A percentile compares a stretch with the other conserved stretches of the same genome.
phyloP scores from a whole-genome alignment of 768 basidiomycete genomes.

The Paxillus ammoniavirescens region DNA sequence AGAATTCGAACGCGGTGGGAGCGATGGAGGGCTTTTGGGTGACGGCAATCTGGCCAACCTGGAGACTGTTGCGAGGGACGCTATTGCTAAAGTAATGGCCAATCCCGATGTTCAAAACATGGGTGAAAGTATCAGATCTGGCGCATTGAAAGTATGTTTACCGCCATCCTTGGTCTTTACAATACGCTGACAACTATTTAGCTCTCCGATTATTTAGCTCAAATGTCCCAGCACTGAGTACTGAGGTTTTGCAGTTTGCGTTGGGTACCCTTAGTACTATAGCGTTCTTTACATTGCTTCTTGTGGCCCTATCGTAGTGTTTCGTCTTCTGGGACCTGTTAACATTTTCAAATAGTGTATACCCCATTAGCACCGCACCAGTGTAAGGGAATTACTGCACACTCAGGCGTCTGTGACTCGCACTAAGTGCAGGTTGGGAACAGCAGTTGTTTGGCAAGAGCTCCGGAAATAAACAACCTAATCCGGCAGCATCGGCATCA shows the following conservation, averaged over 20 bases:
- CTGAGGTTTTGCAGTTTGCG: neutral
- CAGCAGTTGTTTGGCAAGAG: conserved; percentile 10
- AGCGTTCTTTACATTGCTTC: neutral
- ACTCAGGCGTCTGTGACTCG: too few relatives aligned
- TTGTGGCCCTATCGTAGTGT: conserved; percentile 1
- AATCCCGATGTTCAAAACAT: conserved; percentile 89
- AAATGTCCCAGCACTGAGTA: conserved; percentile 53
- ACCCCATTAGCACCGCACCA: too few relatives aligned
- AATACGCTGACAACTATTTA: conserved; percentile 19
- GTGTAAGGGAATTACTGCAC: too few relatives aligned
- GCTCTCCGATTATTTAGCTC: conserved; percentile 68
- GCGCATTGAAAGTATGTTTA: conserved; percentile 74
- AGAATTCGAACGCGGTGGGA: conserved; percentile 35
- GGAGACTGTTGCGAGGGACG: conserved; percentile 72
- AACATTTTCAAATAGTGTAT: conserved; percentile 8
- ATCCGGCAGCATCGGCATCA: neutral
- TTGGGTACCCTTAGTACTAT: neutral
- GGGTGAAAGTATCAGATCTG: conserved; percentile 72
- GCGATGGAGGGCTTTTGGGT: conserved; percentile 55
- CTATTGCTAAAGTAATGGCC: conserved; percentile 66
- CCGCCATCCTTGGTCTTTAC: neutral
- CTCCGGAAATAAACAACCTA: conserved; percentile 7
- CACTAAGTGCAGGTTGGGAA: too few relatives aligned
- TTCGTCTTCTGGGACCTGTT: conserved; percentile 5
- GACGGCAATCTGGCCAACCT: conserved; percentile 53